Evolutionary conservation across 2,329 filamentous ascomycete genomes (phyloP).

Genomic region (Penicillium hesseltinei): DNA sequence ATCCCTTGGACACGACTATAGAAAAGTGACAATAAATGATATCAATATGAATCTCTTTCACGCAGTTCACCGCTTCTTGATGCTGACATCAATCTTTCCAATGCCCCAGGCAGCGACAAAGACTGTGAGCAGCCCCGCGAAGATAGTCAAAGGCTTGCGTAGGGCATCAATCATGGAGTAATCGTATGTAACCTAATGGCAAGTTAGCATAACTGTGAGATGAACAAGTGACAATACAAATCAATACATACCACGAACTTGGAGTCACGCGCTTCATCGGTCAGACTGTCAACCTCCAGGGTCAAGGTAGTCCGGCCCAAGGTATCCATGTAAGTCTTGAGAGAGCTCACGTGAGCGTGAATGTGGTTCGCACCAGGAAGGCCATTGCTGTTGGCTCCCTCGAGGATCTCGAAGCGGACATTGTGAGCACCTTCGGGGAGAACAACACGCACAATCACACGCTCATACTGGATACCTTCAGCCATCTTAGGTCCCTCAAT

Average conservation of each 20-base stretch:
- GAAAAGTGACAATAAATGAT: constrained; percentile 19
- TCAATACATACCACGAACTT: constrained; percentile 62
- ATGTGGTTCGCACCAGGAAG: constrained; percentile 61
- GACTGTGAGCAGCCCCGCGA: constrained; percentile 68
- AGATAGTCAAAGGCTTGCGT: constrained; percentile 83
- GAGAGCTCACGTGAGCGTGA: constrained; percentile 59
- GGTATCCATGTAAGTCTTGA: constrained; percentile 93
- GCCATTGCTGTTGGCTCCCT: constrained; percentile 63
- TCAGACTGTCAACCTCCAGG: constrained; percentile 78
- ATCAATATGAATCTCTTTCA: constrained; percentile 14
- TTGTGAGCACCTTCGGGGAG: constrained; percentile 84
- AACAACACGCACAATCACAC: constrained; percentile 75
- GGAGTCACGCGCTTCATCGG: constrained; percentile 83
- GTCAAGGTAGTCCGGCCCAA: constrained; percentile 78
- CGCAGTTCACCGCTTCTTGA: constrained; percentile 56
- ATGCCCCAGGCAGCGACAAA: constrained; percentile 74
- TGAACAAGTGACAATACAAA: neutral
- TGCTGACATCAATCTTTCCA: constrained; percentile 77
- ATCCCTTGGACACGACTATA: constrained; percentile 13
- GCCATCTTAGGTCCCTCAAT: constrained; percentile 83
- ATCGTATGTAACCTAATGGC: constrained; percentile 69
- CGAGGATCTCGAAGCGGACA: constrained; percentile 64
- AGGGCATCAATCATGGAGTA: constrained; percentile 71
- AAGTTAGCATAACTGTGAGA: constrained; percentile 5
- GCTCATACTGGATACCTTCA: constrained; percentile 84